Evolutionary conservation across 352 stramenopile species (phyloP).

Genomic region (Phytophthora agathidicida): DNA sequence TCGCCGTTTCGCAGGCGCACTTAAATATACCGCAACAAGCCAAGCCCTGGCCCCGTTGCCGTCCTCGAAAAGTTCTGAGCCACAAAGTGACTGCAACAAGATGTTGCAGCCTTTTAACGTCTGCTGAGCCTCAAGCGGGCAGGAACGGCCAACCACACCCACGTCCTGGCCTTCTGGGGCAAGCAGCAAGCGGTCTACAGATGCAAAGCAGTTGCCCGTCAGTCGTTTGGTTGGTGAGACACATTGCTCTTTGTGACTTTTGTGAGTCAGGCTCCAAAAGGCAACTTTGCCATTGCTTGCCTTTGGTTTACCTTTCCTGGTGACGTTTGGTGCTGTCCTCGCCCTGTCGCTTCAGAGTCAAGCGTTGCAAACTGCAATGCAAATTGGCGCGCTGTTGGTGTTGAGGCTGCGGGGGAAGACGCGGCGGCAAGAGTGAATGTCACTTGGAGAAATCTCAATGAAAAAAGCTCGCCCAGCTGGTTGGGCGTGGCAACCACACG

Average conservation of each 20-base stretch:
- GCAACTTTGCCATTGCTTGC: slow-evolving; percentile 4
- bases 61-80: slow-evolving; percentile 27
- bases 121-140: background rate
- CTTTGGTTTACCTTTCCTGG: slow-evolving; percentile 8
- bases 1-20: slow-evolving; percentile 29
- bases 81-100: slow-evolving; percentile 17
- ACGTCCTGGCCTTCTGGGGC: slow-evolving; percentile 17
- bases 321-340: slow-evolving; percentile 3
- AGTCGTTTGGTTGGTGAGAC: slow-evolving; percentile 24
- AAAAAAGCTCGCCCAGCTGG: slow-evolving; percentile 33
- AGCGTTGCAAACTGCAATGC: slow-evolving; percentile 8
- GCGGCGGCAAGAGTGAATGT: slow-evolving; percentile 33
- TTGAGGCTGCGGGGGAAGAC: slow-evolving; percentile 16
- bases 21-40: slow-evolving; percentile 33
- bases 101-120: slow-evolving; percentile 15
- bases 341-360: too few species aligned
- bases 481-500: slow-evolving; percentile 1
- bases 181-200: slow-evolving; percentile 1
- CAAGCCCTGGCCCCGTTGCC: slow-evolving; percentile 5
- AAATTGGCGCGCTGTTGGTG: slow-evolving; percentile 6
- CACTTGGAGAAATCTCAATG: slow-evolving; percentile 22
- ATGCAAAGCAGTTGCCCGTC: slow-evolving; percentile 15
- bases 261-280: slow-evolving; percentile 7
- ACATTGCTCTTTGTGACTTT: slow-evolving; percentile 6
- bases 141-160: slow-evolving; percentile 4